Base-by-base conservation (phyloP, 441 rosid species). In the Erodium texanum region DNA sequence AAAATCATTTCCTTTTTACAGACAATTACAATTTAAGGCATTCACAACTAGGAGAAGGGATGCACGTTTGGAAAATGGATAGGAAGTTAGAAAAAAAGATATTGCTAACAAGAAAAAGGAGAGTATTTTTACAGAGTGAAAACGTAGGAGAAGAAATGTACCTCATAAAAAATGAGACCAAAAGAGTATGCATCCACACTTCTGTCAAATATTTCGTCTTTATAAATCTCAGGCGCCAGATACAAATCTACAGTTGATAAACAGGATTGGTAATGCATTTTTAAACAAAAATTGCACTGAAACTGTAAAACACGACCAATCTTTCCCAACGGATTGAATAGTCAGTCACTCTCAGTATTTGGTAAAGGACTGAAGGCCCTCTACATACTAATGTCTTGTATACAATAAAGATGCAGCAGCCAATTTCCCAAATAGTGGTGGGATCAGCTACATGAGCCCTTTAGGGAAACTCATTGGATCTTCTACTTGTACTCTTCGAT, bases 111-210 rank as follows among this genome's bases (percentile, higher is more conserved):
- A 45, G 54, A n/a, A 45, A 10, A 1, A 45, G 15, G 54, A 45
- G 54, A 45, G 34, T 38, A 62, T 23, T 50, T 24, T 12, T 32
- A 64, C 12, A 36, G 27, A 20, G 59, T 12, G 66, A 23, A 22
- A 16, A 68, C 65, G 38, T 66, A 24, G 0, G 15, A 62, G 64
- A 36, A 38, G 27, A 67, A 10, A 68, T 65, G 56, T 84, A 94
- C 99, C 97, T 93, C 99, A 20, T 87, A 93, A 36, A 94, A 72
- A 11, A 94, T 81, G 68, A 91, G 78, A 68, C 96, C 96, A 7
- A 87, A 94, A 64, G 97, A 89, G 79, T 88, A 89, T 15, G 85
- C 72, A 76, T 94, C 99, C 38, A 81, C 93, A 70, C 89, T 86
- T 76, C 93, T 84, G 70, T 89, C 96, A 77, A 88, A 87, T 70